Evolutionary conservation across 768 basidiomycete species (phyloP), one percentile per base, ranked within the genome.

Genomic region (Tricholoma sp.): DNA sequence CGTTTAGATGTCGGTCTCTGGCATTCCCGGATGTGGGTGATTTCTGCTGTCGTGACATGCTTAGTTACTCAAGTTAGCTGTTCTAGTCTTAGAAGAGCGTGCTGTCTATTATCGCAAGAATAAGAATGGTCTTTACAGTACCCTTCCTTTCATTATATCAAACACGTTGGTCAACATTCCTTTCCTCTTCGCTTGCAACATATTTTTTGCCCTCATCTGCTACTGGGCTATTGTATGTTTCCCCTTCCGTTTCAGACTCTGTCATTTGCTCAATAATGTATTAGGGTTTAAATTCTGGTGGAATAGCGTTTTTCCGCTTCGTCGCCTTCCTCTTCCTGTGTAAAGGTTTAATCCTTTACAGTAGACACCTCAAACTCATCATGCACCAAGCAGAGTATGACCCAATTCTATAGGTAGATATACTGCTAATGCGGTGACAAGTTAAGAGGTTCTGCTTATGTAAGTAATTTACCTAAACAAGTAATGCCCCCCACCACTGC

Each of bases 61-160:
- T 27, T 21, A 10, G n/a, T 19, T 31, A 9, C 3, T 41, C 29
- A n/a, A 43, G 22, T 47, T 12, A n/a, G 7, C 14, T 22, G 4
- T 37, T n/a, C n/a, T 61, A 77, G 77, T 81, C 66, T 72, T 85
- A 19, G 83, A 85, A 63, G 82, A 85, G 64, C 77, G 83, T 16
- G 64, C 78, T 5, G 81, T 83, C 0, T 86, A 81, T 64, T 71
- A 76, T 50, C 78, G 82, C 22, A 83, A 86, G 67, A 67, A 74
- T 4, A 76, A 75, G 43, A 86, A 86, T 60, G 84, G 83, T 1
- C 66, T 86, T 0, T 84, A 84, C 66, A 71, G 76, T 6, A 76
- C 82, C 0, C 72, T 79, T 1, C 75, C 81, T 0, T 86, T 80
- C 70, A 67, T 82, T 5, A 67, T 85, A 4, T 74, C 82, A 19